Evolutionary conservation across 768 basidiomycete genomes (phyloP), one percentile per base, ranked within the genome.

Genomic region (Megacollybia marginata): DNA sequence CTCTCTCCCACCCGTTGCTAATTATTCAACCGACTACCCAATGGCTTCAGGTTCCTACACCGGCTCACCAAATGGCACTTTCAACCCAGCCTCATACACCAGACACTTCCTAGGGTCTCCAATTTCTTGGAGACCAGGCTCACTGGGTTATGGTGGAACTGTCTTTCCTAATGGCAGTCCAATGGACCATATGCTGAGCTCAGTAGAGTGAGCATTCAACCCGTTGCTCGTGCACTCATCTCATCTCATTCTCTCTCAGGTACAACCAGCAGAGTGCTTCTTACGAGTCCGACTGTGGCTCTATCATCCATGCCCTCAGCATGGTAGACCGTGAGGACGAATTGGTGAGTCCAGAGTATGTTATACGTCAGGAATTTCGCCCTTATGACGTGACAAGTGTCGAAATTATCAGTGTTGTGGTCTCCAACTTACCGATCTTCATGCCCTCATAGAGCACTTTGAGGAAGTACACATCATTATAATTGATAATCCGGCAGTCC

Each of bases 381-480:
- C 3, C 13, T 18, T 18, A 18, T 13, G 38, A 40, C 13, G n/a
- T 16, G 16, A 28, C 4, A 50, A 86, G 81, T 91, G 88, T 65
- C 83, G 85, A 55, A 85, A 95, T 63, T 96, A 92, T 69, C 82
- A 83, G 1, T 96, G 93, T 67, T 96, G 92, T 61, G 92, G 91
- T 9, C 69, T 87, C 46, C 77, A 83, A 54, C 75, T 91, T 15
- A 65, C 76, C 32, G 86, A 89, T 58, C 75, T 89, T 0, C 86
- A 89, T 53, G 85, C 89, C 2, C 82, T 95, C 10, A 77, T 95
- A 2, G 90, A 94, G 65, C 92, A 95, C 61, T 93, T 94, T 55
- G 92, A 95, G 60, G 86, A 92, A 52, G 82, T 83, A 44, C 92
- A 95, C 62, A 87, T 94, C 62, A 76, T 88, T 60, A 81, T 91